Conservation (phyloP, 345 rosid species). For the Raphanus sativus region DNA sequence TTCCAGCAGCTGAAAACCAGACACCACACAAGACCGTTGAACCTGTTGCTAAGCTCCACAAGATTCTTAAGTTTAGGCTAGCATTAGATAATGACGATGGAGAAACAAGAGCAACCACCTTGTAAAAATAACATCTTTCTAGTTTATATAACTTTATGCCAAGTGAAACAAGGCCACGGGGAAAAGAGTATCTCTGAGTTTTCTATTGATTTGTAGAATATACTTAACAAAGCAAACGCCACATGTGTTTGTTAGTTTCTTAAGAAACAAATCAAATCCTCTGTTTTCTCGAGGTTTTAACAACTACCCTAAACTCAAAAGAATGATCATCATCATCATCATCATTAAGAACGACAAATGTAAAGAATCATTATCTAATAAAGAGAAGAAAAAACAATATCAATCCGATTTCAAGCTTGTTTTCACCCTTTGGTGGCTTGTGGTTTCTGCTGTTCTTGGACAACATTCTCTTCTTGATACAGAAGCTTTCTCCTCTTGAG, state of each 20-base stretch:
- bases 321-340: background rate
- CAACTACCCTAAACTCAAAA: constrained; percentile 1
- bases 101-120: constrained; percentile 20
- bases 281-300: background rate
- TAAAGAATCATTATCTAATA: constrained; percentile 3
- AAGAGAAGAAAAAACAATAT: background rate
- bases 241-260: background rate
- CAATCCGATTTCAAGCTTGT: background rate
- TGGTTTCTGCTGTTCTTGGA: constrained; percentile 48
- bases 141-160: background rate
- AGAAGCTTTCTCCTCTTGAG: constrained; percentile 65
- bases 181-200: background rate
- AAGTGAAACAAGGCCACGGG: background rate
- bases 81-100: constrained; percentile 41
- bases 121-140: background rate
- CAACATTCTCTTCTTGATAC: constrained; percentile 52
- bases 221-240: background rate
- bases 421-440: constrained; percentile 44
- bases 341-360: background rate
- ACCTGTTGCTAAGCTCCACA: constrained; percentile 35
- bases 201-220: background rate
- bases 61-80: constrained; percentile 55
- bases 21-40: constrained; percentile 19
- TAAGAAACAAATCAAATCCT: constrained; percentile 1
- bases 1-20: constrained; percentile 36